Conservation (phyloP, 2,329 filamentous ascomycete species). For the Cladosporium phlei region DNA sequence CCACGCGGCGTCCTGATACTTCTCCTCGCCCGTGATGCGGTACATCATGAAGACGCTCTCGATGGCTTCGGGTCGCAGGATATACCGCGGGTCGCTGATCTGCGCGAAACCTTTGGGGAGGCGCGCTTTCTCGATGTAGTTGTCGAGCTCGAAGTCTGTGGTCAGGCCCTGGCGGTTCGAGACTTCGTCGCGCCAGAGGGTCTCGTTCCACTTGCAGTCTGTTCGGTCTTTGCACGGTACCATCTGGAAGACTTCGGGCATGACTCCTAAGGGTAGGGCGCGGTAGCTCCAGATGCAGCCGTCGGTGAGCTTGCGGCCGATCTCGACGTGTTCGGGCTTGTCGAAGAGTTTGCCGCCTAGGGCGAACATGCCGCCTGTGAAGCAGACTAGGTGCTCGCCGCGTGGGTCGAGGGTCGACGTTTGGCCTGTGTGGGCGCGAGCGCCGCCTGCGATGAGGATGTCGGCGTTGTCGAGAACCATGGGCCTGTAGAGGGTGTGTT, state of each 20-base stretch:
- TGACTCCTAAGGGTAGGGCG: slow-evolving; percentile 52
- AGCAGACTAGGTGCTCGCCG: slow-evolving; percentile 56
- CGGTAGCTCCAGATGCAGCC: slow-evolving; percentile 62
- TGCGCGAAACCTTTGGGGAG: slow-evolving; percentile 42
- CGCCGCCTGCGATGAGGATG: slow-evolving; percentile 44
- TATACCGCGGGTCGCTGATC: slow-evolving; percentile 43
- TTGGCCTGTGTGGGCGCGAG: slow-evolving; percentile 30
- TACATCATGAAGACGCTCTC: slow-evolving; percentile 60
- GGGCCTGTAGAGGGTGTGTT: slow-evolving; percentile 46
- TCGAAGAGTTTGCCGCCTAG: slow-evolving; percentile 55
- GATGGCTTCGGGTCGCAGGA: slow-evolving; percentile 53
- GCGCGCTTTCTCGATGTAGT: slow-evolving; percentile 35
- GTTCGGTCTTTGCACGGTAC: slow-evolving; percentile 42
- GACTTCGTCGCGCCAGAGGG: slow-evolving; percentile 44
- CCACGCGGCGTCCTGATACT: slow-evolving; percentile 44
- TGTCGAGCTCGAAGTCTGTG: slow-evolving; percentile 24
- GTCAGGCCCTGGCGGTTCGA: slow-evolving; percentile 21
- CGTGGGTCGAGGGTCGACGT: slow-evolving; percentile 42
- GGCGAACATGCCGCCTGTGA: slow-evolving; percentile 59
- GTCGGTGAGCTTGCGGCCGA: slow-evolving; percentile 55
- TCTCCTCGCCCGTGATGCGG: slow-evolving; percentile 53
- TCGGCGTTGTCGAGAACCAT: slow-evolving; percentile 45
- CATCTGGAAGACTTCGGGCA: slow-evolving; percentile 56
- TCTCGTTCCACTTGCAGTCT: slow-evolving; percentile 52
- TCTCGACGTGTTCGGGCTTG: slow-evolving; percentile 49